Base-by-base conservation (phyloP, 768 basidiomycete species). In the Collybia sp. region DNA sequence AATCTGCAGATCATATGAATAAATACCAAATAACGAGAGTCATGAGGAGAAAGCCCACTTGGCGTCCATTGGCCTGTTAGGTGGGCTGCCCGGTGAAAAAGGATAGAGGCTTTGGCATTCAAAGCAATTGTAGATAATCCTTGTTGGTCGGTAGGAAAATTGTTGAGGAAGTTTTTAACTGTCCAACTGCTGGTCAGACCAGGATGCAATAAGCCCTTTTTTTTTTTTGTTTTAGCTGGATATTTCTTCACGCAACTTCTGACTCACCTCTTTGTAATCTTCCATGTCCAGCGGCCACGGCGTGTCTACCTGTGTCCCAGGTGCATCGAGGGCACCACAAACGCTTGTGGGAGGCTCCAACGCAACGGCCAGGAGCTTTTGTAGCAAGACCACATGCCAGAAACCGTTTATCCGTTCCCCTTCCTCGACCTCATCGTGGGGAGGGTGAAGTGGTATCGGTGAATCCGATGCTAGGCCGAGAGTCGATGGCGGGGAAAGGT, bases 361-460 rank as follows among this genome's bases (percentile, higher is more conserved):
- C 5, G 74, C 71, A 12, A 82, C 71, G 1, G 76, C 66, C 51
- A 80, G 71, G 53, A 72, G 71, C 44, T 80, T 77, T 61, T 84
- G 82, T 44, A 83, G 67, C 40, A 68, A 64, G 50, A 79, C 75
- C 6, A 78, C 79, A 0, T 76, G 65, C 83, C 83, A 85, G 58
- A 85, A 85, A 0, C 72, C 79, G 45, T 79, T 79, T 47, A 85
- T 82, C 30, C 80, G 70, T 55, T 85, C 83, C 15, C 77, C 82
- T 56, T 83, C 80, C 49, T 83, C 82, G n/a, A 79, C 57, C 18
- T 61, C 52, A 54, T 77, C 73, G 13, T 36, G 69, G 52, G 55
- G 73, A 53, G n/a, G 67, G 54, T 53, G 59, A 15, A 79, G 59
- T 1, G 63, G 59, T 51, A 75, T 63, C 42, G 79, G 67, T 10